phyloP scores from a whole-genome alignment of 495 filamentous ascomycete genomes.

The Penicillium paxilli region DNA sequence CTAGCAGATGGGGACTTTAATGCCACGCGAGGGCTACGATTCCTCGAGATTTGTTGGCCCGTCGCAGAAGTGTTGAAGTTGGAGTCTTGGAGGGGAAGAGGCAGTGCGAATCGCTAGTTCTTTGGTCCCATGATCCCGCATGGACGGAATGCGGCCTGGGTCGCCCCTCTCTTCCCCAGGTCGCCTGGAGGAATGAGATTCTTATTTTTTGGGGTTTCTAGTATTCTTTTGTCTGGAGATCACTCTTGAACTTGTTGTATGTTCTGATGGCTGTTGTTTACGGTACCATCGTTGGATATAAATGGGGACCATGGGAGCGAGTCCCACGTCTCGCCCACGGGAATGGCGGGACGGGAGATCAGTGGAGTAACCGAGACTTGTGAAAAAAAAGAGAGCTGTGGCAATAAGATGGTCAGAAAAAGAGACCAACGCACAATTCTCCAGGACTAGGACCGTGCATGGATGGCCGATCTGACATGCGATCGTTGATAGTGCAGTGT shows the following conservation, averaged over 20 bases:
- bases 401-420: conserved; percentile 14
- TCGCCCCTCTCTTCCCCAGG: neutral
- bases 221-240: neutral
- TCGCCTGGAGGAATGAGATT: conserved; percentile 8
- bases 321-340: conserved; percentile 13
- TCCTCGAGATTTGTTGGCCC: conserved; percentile 1
- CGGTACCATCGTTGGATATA: neutral
- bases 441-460: conserved; percentile 20
- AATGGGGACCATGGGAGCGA: conserved; percentile 23
- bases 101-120: conserved; percentile 3
- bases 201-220: conserved; percentile 11
- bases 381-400: conserved; percentile 21
- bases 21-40: conserved; percentile 11
- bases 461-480: conserved; percentile 25
- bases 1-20: neutral
- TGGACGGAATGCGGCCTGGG: conserved; percentile 9
- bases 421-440: neutral
- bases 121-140: conserved; percentile 6
- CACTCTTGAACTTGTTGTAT: neutral
- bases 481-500: conserved; percentile 20
- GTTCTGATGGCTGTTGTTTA: neutral
- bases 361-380: conserved; percentile 26
- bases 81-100: neutral
- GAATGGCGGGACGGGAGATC: conserved; percentile 38
- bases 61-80: neutral